Percentiles rank a stretch among this genome's conserved stretches.
Evolutionary conservation across 495 filamentous ascomycete species (phyloP).

Genomic region (Penicillium antarcticum): DNA sequence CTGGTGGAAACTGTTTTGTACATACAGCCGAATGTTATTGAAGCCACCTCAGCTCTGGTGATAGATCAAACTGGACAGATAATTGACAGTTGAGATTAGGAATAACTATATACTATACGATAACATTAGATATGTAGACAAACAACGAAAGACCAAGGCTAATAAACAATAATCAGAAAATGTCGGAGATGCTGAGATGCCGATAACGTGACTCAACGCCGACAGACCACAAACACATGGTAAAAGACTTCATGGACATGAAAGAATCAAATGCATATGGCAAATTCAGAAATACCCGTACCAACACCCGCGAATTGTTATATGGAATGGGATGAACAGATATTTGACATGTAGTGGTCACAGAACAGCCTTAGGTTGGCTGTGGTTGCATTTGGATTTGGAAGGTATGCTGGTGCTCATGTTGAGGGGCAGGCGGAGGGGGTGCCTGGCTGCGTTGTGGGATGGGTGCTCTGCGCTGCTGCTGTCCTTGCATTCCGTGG

Average conservation of each 20-base stretch:
- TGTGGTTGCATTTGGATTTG: conserved; percentile 24
- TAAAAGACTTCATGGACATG: neutral
- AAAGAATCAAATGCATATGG: neutral
- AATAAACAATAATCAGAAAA: conserved; percentile 3
- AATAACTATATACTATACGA: conserved; percentile 8
- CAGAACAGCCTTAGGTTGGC: conserved; percentile 11
- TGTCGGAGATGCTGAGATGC: conserved; percentile 2
- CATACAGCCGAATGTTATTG: too few species aligned
- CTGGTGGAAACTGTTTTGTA: too few species aligned
- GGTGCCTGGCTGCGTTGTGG: conserved; percentile 14
- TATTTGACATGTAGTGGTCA: neutral
- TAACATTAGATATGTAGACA: conserved; percentile 5
- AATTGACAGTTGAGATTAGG: conserved; percentile 1
- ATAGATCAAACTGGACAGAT: neutral
- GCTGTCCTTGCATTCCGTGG: conserved; percentile 4
- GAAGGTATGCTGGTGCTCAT: conserved; percentile 30
- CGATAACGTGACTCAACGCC: neutral
- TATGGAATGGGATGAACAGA: too few species aligned
- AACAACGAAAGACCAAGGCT: conserved; percentile 2
- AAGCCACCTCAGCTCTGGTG: too few species aligned
- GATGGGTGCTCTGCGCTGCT: conserved; percentile 5
- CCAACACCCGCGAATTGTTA: neutral
- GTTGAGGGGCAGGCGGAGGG: conserved; percentile 23
- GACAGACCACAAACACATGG: neutral
- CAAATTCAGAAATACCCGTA: neutral